Evolutionary conservation across 2,329 filamentous ascomycete species (phyloP), one percentile per base, ranked within the genome.

Genomic region (Beauveria scarabaeidicola): DNA sequence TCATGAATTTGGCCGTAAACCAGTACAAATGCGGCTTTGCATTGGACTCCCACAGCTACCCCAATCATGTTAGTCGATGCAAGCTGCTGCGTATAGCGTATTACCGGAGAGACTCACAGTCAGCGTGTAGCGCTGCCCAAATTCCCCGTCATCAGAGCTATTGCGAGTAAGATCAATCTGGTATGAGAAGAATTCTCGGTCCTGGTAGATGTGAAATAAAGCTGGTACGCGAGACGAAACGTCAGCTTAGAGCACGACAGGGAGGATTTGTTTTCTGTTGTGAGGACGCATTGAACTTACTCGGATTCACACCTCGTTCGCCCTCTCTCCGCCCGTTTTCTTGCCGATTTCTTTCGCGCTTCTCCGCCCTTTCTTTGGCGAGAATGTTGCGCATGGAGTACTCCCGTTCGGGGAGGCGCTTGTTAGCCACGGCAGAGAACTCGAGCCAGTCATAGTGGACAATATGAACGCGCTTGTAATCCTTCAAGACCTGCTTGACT

Each of bases 31-130:
- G 76, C 0, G 86, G 86, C 15, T 73, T 72, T 11, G 78, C 74
- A 61, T 83, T 78, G 5, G 85, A 87, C 69, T 90, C 83, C 73
- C 84, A 89, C 54, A 92, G 77, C 86, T 91, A 63, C n/a, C 11
- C 15, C 46, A 46, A 29, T 8, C 3, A 48, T 23, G 6, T 38
- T 47, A n/a, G 25, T 27, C 19, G 55, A 10, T 36, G 25, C 6
- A 2, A 21, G 13, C 9, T 8, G n/a, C 5, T 9, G 3, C 10
- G 19, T 3, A 17, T 9, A 36, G 5, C 25, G 27, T 10, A 38
- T 52, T 15, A 7, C 17, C 9, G 25, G 9, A 19, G 25, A 6
- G 5, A 72, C 81, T 73, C 73, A 89, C 86, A 61, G 78, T 81
- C 2, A 89, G 70, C 0, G 77, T 74, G 44, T 83, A 86, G 41